Conservation (phyloP, 768 basidiomycete species). For the Phaffia tasmanica region DNA sequence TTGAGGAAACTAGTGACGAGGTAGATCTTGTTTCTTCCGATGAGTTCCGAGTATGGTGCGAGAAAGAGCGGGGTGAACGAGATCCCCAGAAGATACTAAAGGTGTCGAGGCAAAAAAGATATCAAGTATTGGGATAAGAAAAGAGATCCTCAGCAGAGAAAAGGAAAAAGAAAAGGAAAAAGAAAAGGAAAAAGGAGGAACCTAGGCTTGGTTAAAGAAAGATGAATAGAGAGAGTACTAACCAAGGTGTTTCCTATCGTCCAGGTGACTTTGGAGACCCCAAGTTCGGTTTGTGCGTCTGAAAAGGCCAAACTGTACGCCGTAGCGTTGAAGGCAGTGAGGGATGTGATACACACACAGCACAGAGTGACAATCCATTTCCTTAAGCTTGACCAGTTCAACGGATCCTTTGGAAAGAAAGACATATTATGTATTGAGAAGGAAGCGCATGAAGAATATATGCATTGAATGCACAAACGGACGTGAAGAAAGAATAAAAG, state of each 20-base stretch:
- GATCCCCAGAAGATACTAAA: slow-evolving; percentile 28
- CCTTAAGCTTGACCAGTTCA: slow-evolving; percentile 32
- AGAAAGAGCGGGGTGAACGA: slow-evolving; percentile 33
- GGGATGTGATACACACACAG: slow-evolving; percentile 29
- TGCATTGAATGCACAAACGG: background rate
- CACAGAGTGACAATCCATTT: slow-evolving; percentile 30
- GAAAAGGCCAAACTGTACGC: slow-evolving; percentile 13
- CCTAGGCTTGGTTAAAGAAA: slow-evolving; percentile 27
- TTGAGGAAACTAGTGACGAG: slow-evolving; percentile 27
- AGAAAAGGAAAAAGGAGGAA: slow-evolving; percentile 12
- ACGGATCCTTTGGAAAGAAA: slow-evolving; percentile 31
- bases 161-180: slow-evolving; percentile 21
- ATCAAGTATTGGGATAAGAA: slow-evolving; percentile 18
- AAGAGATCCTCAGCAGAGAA: slow-evolving; percentile 26
- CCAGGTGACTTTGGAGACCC: background rate
- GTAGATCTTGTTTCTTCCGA: slow-evolving; percentile 34
- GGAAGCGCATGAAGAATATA: background rate
- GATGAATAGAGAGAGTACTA: slow-evolving; percentile 19
- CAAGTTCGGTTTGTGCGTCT: background rate
- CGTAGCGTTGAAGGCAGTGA: slow-evolving; percentile 22
- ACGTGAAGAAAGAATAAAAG: background rate
- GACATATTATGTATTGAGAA: background rate
- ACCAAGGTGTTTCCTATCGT: slow-evolving; percentile 20
- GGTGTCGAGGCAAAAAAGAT: too few relatives aligned
- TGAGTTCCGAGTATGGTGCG: slow-evolving; percentile 32